phyloP scores from a whole-genome alignment of 2,329 filamentous ascomycete genomes.

The Diatrype stigma region DNA sequence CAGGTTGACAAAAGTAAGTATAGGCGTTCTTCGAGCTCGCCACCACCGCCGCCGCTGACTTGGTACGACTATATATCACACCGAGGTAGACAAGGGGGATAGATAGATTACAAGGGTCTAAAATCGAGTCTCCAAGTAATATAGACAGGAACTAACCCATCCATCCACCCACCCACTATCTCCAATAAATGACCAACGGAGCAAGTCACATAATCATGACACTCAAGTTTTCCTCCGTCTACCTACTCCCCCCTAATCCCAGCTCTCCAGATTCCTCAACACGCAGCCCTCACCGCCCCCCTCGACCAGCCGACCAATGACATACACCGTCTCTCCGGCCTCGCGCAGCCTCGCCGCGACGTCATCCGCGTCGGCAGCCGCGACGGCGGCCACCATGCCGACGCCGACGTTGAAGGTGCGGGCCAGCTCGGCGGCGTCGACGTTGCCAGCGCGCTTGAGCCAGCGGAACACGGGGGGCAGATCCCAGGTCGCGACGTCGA shows the following conservation, averaged over 20 bases:
- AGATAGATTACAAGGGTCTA: too few species aligned
- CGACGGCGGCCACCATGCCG: conserved; percentile 88
- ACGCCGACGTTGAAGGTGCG: conserved; percentile 92
- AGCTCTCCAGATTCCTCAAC: conserved; percentile 52
- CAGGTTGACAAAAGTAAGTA: too few species aligned
- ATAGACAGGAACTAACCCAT: too few species aligned
- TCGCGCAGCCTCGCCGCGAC: conserved; percentile 58
- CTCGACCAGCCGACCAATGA: conserved; percentile 66
- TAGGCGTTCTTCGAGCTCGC: too few species aligned
- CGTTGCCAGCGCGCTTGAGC: conserved; percentile 71
- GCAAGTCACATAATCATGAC: background rate
- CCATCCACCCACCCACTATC: too few species aligned
- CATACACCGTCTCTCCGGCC: conserved; percentile 72
- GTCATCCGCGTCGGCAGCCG: conserved; percentile 55
- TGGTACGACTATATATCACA: too few species aligned
- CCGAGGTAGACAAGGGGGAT: too few species aligned
- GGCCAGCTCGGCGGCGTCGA: conserved; percentile 76
- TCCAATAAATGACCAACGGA: background rate
- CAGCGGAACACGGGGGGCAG: conserved; percentile 79
- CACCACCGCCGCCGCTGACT: too few species aligned
- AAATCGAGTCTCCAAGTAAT: too few species aligned
- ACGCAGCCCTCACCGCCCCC: conserved; percentile 54
- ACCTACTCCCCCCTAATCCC: conserved; percentile 31
- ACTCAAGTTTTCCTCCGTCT: too few species aligned
- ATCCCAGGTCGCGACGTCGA: conserved; percentile 73